Conservation (phyloP, 2,329 filamentous ascomycete species). For the Claviceps arundinis region DNA sequence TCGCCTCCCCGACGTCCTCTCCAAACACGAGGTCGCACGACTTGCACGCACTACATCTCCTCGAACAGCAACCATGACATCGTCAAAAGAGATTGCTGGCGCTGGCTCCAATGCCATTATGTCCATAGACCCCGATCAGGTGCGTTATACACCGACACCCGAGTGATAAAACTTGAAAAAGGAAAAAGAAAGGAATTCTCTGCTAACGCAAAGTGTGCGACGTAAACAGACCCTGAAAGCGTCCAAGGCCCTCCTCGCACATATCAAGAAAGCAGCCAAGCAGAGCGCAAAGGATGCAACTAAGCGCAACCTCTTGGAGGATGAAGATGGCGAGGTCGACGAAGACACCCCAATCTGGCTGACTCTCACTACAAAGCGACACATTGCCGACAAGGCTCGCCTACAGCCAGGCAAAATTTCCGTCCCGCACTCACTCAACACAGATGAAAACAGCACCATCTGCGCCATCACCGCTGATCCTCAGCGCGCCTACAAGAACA, state of each 20-base stretch:
- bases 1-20: slow-evolving; percentile 6
- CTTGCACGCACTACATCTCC: background rate
- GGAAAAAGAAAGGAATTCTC: background rate
- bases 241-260: slow-evolving; percentile 46
- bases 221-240: slow-evolving; percentile 42
- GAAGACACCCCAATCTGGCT: slow-evolving; percentile 46
- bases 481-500: slow-evolving; percentile 82
- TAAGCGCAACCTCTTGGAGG: slow-evolving; percentile 45
- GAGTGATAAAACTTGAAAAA: background rate
- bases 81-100: slow-evolving; percentile 26
- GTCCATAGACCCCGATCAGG: slow-evolving; percentile 29
- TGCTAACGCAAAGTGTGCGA: background rate
- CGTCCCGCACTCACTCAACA: slow-evolving; percentile 64
- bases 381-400: slow-evolving; percentile 57
- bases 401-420: slow-evolving; percentile 75
- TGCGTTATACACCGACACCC: slow-evolving; percentile 9
- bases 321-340: slow-evolving; percentile 24
- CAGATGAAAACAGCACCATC: slow-evolving; percentile 51
- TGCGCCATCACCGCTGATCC: slow-evolving; percentile 75
- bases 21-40: background rate
- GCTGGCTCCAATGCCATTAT: slow-evolving; percentile 18
- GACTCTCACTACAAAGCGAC: slow-evolving; percentile 50
- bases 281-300: slow-evolving; percentile 29
- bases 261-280: slow-evolving; percentile 45
- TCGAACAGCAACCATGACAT: slow-evolving; percentile 21